Base-by-base conservation (phyloP, 805 yeast genomes). In the Saccharomycopsis sp. region DNA sequence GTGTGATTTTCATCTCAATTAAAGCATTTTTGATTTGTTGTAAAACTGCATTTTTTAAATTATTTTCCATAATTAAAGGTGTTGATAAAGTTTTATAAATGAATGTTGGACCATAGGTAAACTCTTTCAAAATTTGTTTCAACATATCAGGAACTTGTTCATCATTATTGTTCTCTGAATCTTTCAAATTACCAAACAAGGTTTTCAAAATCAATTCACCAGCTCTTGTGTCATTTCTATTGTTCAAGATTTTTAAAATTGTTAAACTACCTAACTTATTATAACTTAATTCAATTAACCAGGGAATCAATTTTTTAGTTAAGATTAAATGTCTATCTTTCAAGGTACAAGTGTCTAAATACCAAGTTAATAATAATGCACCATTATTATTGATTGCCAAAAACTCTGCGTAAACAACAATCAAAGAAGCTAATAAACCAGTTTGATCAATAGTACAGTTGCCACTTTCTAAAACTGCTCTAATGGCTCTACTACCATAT, bases 401-500 rank as follows among this genome's bases (percentile, higher is more conserved):
- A 49, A 78, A 83, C 48, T 80, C 82, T 20, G 89, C 77, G 63
- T 83, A 76, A 33, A 79, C 69, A 18, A 87, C 76, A 41, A 92
- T 82, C 49, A 85, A 73, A 1, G 84, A 76, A 5, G 95, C 79
- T 5, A 89, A 69, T 34, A 84, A 68, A 3, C 81, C 59, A 36
- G 79, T 70, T 54, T 84, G 92, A 52, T 79, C 89, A 17, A 62
- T 61, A 8, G 79, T 67, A 6, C 81, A 73, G 42, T 72, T 72
- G 21, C 76, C 76, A 36, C 88, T 77, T 61, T 92, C 98, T 39
- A 92, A 64, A 50, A 95, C 86, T 0, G 97, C 94, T 48, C 98
- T 66, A 45, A 89, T 79, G 17, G 97, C 95, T 49, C 98, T 71
- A 0, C 96, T 89, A 32, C 98, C 98, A 58, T 85, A 92, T 53